Base-by-base conservation (phyloP, 148 eudicot genomes). In the Suaeda aralocaspica region DNA sequence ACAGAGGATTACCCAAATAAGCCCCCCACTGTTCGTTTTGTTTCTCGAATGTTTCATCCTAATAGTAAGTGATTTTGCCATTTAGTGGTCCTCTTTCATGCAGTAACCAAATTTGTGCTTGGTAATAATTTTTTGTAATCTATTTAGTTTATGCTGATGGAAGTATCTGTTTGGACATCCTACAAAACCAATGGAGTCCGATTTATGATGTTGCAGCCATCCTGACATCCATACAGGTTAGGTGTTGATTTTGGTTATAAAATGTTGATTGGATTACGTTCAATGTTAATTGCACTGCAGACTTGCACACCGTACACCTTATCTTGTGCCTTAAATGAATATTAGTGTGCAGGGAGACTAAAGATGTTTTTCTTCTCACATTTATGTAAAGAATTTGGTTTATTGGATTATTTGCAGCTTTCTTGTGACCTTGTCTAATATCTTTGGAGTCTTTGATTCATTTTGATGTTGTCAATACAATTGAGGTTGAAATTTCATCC, bases 161-260 rank as follows among this genome's bases (percentile, higher is more conserved):
- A 52, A 86, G 89, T 74, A 86, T 86, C 72, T 86, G 89, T 75
- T 68, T 86, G 80, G 89, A 86, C 60, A 86, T 86, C 59, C 77
- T 86, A 46, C 89, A 86, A 80, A 86, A 86, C 68, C 89, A 86
- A 63, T 86, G 89, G 89, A 86, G 89, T 77, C 89, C 89, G 1
- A 86, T 86, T 34, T 86, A 86, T 75, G 89, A 86, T 77, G 89
- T 83, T 10, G 89, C 89, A 18, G 89, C 89, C 75, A 86, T 86
- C 58, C 85, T 86, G 36, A 86, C 89, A 42, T 86, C 89, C 34
- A 83, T 86, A 72, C 89, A 86, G 87, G 89, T 85, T 66, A 28
- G 73, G 26, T 28, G 25, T 65, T 51, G 39, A 21, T 7, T 36
- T n/a, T 68, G 39, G 62, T 36, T 70, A n/a, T 36, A 60, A 24